Conservation (phyloP, 108 stramenopile species). For the Nannochloropsis salina region DNA sequence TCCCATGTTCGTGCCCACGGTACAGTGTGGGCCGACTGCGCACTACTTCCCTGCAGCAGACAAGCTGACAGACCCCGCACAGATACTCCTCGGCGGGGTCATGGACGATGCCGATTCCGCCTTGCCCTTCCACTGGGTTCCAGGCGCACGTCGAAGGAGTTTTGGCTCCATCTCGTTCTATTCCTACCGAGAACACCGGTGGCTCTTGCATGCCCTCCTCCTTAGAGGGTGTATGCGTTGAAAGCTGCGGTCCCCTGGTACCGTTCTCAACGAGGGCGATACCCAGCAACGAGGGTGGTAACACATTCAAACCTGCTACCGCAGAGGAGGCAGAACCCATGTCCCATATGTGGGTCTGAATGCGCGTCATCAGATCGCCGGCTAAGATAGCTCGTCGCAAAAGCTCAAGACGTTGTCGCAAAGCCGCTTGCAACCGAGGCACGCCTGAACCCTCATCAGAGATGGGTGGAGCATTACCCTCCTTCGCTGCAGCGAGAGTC, state of each 20-base stretch:
- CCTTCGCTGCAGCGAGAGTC: not conserved
- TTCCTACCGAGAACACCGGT: not conserved
- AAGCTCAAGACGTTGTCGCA: conserved; percentile 6
- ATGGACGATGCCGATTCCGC: not conserved
- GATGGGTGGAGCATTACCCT: not conserved
- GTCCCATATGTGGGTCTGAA: conserved; percentile 5
- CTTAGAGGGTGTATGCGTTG: not conserved
- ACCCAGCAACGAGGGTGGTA: conserved; percentile 1
- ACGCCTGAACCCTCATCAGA: not conserved
- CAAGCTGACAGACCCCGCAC: conserved; percentile 4
- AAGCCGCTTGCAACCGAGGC: not conserved
- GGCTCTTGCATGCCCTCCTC: not conserved
- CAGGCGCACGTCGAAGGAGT: not conserved
- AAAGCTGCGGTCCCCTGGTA: not conserved
- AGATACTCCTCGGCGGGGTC: not conserved
- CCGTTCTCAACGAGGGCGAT: not conserved
- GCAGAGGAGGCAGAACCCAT: not conserved
- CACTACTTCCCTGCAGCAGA: not conserved
- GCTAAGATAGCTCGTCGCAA: not conserved
- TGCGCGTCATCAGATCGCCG: conserved; percentile 1
- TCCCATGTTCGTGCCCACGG: too few relatives aligned
- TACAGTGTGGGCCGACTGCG: too few relatives aligned
- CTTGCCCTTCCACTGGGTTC: not conserved
- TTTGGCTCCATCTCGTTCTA: not conserved
- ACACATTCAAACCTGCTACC: not conserved